A percentile compares a stretch with the other conserved stretches of the same genome.
phyloP scores from a whole-genome alignment of 495 filamentous ascomycete genomes.

The Penicillium waksmanii region DNA sequence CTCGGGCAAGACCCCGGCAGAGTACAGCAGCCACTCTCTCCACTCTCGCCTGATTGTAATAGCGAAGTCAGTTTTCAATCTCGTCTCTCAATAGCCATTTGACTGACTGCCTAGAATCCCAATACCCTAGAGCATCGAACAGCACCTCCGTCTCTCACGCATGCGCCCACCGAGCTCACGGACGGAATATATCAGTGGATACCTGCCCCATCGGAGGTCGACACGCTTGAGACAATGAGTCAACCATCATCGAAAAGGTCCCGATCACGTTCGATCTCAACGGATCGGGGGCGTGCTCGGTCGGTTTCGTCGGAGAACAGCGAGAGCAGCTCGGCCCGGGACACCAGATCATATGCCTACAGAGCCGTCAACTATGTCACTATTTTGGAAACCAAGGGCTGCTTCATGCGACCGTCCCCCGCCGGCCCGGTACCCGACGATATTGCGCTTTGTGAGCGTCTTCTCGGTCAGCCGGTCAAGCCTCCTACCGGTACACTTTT shows the following conservation, averaged over 20 bases:
- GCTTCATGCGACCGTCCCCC: conserved; percentile 10
- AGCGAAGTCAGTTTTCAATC: not conserved
- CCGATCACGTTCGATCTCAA: conserved; percentile 10
- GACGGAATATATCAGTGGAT: conserved; percentile 8
- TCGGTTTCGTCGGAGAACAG: conserved; percentile 7
- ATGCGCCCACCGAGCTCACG: not conserved
- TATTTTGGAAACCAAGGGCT: conserved; percentile 8
- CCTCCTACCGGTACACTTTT: conserved; percentile 4
- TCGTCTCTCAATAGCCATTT: not conserved
- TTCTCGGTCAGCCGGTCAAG: conserved; percentile 1
- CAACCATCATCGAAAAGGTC: conserved; percentile 10
- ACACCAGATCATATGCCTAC: conserved; percentile 8
- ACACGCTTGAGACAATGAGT: conserved; percentile 1
- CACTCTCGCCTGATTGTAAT: conserved; percentile 1
- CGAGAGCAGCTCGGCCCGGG: conserved; percentile 10
- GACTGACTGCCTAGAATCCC: conserved; percentile 7
- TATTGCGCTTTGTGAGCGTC: conserved; percentile 11
- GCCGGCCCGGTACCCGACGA: conserved; percentile 7
- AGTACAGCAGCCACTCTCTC: conserved; percentile 6
- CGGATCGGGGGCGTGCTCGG: conserved; percentile 9
- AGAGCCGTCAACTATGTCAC: conserved; percentile 7
- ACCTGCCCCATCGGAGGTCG: conserved; percentile 4
- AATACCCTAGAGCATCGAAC: conserved; percentile 5
- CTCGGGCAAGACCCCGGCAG: not conserved
- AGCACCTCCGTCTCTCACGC: conserved; percentile 1